Evolutionary conservation across 1,284 basidiomycete genomes (phyloP).

Genomic region (Vanrija humicola): DNA sequence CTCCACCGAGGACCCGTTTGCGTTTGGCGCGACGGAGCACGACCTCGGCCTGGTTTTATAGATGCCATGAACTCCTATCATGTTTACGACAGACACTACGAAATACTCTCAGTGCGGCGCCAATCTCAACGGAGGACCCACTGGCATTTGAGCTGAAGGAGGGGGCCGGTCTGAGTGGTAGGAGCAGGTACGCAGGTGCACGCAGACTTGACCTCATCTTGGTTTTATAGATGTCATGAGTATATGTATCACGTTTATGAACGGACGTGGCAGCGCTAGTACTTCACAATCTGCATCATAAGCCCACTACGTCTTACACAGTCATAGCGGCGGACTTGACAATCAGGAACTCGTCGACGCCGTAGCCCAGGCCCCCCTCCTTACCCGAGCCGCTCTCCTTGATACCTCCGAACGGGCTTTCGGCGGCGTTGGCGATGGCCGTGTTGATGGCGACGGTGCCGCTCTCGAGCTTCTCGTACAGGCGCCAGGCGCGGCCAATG

Average conservation of each 20-base stretch:
- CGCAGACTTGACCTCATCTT: no score
- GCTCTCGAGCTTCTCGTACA: constrained; percentile 87
- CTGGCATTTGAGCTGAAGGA: no score
- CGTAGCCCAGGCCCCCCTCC: constrained; percentile 22
- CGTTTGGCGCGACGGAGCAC: constrained; percentile 1
- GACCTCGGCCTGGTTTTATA: no score
- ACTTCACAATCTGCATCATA: not conserved
- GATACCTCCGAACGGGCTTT: constrained; percentile 81
- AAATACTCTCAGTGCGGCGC: no score
- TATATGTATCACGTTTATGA: no score
- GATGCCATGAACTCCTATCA: no score
- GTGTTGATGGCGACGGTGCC: constrained; percentile 79
- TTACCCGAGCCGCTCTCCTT: constrained; percentile 28
- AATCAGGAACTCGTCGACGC: constrained; percentile 19
- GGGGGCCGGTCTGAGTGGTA: no score
- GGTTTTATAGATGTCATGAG: no score
- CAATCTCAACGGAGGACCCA: no score
- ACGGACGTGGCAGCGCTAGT: no score
- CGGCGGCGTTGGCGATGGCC: constrained; percentile 68
- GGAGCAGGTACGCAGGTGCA: no score
- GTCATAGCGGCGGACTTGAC: constrained; percentile 15
- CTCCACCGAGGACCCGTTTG: constrained; percentile 19
- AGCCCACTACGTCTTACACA: not conserved
- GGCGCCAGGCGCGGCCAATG: constrained; percentile 80
- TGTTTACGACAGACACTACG: no score